A percentile compares a stretch with the other conserved stretches of the same genome.
phyloP scores from a whole-genome alignment of 2,329 filamentous ascomycete genomes.

The Domatiomyces catenatus region DNA sequence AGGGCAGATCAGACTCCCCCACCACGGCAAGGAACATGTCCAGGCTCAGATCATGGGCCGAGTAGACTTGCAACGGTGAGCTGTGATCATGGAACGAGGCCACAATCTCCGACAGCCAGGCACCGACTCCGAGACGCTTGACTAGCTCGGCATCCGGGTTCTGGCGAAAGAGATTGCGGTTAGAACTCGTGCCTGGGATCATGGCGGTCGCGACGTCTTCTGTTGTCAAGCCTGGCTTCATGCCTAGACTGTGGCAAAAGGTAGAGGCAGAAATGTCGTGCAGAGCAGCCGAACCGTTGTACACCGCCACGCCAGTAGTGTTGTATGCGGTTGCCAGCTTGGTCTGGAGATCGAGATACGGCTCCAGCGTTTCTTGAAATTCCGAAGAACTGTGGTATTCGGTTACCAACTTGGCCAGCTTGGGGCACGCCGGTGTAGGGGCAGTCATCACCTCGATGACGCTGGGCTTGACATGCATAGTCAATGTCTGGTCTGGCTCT shows the following conservation, averaged over 20 bases:
- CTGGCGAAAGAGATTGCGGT: slow-evolving; percentile 1
- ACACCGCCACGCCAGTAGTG: not conserved
- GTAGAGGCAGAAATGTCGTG: not conserved
- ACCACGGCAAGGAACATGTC: slow-evolving; percentile 3
- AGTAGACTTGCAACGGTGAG: slow-evolving; percentile 1
- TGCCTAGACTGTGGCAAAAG: slow-evolving; percentile 1
- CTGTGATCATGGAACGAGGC: not conserved
- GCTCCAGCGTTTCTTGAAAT: not conserved
- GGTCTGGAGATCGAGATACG: not conserved
- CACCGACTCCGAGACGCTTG: slow-evolving; percentile 1
- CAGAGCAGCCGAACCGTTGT: not conserved
- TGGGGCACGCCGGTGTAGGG: not conserved
- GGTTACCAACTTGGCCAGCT: slow-evolving; percentile 1
- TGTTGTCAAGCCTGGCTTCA: not conserved
- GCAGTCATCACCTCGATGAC: not conserved
- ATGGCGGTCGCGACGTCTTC: not conserved
- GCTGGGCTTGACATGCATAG: slow-evolving; percentile 3
- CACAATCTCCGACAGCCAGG: slow-evolving; percentile 1
- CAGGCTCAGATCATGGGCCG: slow-evolving; percentile 2
- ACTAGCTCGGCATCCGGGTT: not conserved
- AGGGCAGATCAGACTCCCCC: slow-evolving; percentile 1
- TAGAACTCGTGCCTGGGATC: slow-evolving; percentile 1
- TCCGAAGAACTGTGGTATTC: not conserved
- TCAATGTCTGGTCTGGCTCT: slow-evolving; percentile 1
- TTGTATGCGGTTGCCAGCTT: slow-evolving; percentile 1